Evolutionary conservation across 371 early-diverging fungal genomes (phyloP), one percentile per base, ranked within the genome.

Genomic region (Apophysomyces ossiformis): DNA sequence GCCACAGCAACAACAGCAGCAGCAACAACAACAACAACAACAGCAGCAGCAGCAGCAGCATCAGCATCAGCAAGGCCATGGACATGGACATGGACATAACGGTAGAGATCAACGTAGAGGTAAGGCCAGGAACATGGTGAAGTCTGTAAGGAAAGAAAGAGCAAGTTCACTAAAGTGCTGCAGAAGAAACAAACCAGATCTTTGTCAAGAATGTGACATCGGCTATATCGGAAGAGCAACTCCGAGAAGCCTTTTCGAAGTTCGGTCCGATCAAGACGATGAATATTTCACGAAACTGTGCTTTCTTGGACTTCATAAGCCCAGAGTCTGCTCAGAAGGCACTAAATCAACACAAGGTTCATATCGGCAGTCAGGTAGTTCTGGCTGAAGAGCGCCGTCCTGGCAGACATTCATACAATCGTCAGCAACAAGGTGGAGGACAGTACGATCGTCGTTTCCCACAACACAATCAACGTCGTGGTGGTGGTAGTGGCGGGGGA

Each of bases 351-450:
- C 70, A 73, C 63, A 69, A 69, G 65, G 69, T 76, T n/a, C 36
- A 18, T 26, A 47, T 76, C 18, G 65, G 66, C n/a, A 60, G 50
- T 21, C 12, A 16, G 9, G 32, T 65, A 13, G 77, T 76, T 2
- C 39, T 72, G 16, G 77, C 71, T 18, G 77, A 76, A 57, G 73
- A 70, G 47, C 72, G 77, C 45, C 73, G 73, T 61, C 70, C 47
- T 58, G 58, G 47, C 39, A 47, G 64, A 37, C 45, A 66, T 32
- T 37, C 47, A 8, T 58, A 62, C 44, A 43, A 56, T 36, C 69
- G 60, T 11, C 69, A 68, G 16, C 64, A 65, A 47, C 66, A 68
- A 16, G 63, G 56, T 54, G 66, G 65, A 15, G 59, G 60, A 21
- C 66, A 59, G 5, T 66, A 61, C 45, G 67, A 70, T 13, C 67